Conservation (phyloP, 805 yeast species). For the Groenewaldozyma salmanticensis region DNA sequence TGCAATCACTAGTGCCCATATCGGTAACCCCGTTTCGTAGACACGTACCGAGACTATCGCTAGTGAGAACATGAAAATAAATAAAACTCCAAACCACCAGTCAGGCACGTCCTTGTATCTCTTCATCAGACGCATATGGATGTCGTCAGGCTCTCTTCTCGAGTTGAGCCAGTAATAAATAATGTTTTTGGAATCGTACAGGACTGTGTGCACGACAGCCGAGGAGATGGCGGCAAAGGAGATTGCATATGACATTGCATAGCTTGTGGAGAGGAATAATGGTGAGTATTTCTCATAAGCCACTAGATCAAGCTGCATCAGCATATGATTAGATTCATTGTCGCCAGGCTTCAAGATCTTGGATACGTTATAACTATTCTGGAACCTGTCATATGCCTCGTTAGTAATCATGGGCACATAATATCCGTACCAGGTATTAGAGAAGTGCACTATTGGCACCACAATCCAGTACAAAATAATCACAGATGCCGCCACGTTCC, state of each 20-base stretch:
- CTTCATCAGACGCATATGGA: constrained; percentile 47
- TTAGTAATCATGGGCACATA: constrained; percentile 48
- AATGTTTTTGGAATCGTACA: constrained; percentile 51
- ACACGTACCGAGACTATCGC: constrained; percentile 32
- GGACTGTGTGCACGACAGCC: constrained; percentile 45
- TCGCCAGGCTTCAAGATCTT: constrained; percentile 36
- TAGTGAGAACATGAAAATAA: constrained; percentile 38
- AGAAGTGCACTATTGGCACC: constrained; percentile 43
- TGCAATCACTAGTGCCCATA: constrained; percentile 53
- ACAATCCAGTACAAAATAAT: constrained; percentile 44
- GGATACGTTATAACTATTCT: constrained; percentile 39
- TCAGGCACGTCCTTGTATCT: constrained; percentile 53
- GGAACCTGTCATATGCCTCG: constrained; percentile 43
- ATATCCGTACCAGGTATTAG: constrained; percentile 49
- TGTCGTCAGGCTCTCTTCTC: constrained; percentile 36
- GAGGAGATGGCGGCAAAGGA: constrained; percentile 57
- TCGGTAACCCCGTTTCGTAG: constrained; percentile 42
- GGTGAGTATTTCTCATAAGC: constrained; percentile 55
- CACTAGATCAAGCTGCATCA: constrained; percentile 33
- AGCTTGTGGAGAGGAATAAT: constrained; percentile 48
- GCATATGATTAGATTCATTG: constrained; percentile 15
- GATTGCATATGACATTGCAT: constrained; percentile 50
- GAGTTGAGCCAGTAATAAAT: constrained; percentile 37
- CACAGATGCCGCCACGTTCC: constrained; percentile 37
- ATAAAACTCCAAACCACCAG: constrained; percentile 30